Base-by-base conservation (phyloP, 108 stramenopile species). In the Skeletonema tropicum region DNA sequence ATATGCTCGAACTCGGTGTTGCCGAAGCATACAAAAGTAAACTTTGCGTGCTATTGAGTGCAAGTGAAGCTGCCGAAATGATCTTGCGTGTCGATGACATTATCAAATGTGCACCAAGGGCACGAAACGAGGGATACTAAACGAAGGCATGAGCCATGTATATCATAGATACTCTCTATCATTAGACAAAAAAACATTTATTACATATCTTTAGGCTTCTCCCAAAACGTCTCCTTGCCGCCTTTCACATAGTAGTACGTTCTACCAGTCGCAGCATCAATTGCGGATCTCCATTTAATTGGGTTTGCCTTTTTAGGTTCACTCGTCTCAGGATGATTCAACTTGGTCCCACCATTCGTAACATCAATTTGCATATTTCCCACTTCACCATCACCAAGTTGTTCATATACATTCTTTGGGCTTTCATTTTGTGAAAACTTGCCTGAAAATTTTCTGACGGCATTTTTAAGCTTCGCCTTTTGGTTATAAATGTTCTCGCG, bases 31-130 rank as follows among this genome's bases (percentile, higher is more conserved):
- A 88, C 86, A 97, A 95, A 77, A 91, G 90, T 79, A 99, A 99
- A 80, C 82, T 98, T 30, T 95, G 98, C 66, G 98, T 99, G 11
- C 77, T 99, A 15, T 79, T 97, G 55, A 96, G 96, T 68, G 98
- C 99, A 0, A 90, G 95, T 49, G 99, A 99, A 80, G 99, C 99
- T 0, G 98, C 98, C 2, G 99, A 99, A 75, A 99, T 99, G 98
- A 95, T 99, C 79, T 79, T 99, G 48, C 93, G 99, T 32, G 98
- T 99, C 5, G 99, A 99, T 61, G 93, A 98, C 74, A 99, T 99
- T 82, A 98, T 99, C 85, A 97, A 97, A 80, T 92, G 93, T 69
- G 99, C 99, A 6, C 99, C 99, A 26, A 82, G 97, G 36, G 89
- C 92, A 63, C 71, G 98, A 69, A 88, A 93, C 49, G 90, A 94